Base-by-base conservation (phyloP, 78 protist genomes). In the Dictyostelium capitatum region DNA sequence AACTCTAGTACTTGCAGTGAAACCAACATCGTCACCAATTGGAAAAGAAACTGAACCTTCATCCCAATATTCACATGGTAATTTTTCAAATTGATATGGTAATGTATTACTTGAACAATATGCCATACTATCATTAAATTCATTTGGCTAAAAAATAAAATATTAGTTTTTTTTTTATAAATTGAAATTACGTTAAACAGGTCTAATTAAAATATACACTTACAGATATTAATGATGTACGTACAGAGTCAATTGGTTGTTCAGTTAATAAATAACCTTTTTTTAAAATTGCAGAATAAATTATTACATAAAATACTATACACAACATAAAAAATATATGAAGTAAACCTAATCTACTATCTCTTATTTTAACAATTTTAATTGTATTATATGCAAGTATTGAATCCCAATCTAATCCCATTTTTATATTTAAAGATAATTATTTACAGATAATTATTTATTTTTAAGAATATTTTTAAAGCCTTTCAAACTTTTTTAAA, bases 11-110 rank as follows among this genome's bases (percentile, higher is more conserved):
- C 85, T 30, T 3, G 53, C 70, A 25, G 64, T 62, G 12, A 89
- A 57, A n/a, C 57, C 19, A 32, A 64, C 37, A n/a, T 81, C 94
- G 9, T 57, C 59, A 78, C 56, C 77, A 11, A 69, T 23, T 78
- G 94, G 94, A 73, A 72, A 89, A 9, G 79, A 23, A 56, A 48
- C 84, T 5, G 64, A 28, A 23, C 28, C 25, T 62, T 89, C 94
- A 78, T 89, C 94, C 83, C 83, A 89, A 79, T 78, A 89, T 23
- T 89, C 67, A 74, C 94, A 89, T 43, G 41, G 37, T 43, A 43
- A n/a, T 50, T 48, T 28, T 62, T 7, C 28, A 62, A 62, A 62
- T 25, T 25, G 10, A 62, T 62, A 62, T 62, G n/a, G 20, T 25
- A 62, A 25, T 62, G 41, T 6, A 62, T 23, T 62, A 62, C 23